Conservation (phyloP, 1,139 yeast genomes). For the Pichia sorboxylosa region DNA sequence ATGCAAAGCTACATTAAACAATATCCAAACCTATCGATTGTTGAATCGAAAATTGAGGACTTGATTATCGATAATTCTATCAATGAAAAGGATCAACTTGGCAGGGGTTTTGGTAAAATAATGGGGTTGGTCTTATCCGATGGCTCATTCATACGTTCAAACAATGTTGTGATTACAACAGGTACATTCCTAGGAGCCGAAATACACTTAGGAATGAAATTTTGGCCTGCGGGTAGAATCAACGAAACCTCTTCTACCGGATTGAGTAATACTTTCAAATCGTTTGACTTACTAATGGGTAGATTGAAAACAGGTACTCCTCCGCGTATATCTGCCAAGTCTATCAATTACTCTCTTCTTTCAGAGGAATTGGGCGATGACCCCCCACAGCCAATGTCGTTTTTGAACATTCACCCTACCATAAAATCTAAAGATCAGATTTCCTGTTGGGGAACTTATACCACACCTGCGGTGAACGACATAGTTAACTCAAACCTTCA, state of each 20-base stretch:
- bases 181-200: slow-evolving; percentile 95
- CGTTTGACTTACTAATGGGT: slow-evolving; percentile 76
- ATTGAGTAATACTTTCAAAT: slow-evolving; percentile 60
- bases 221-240: slow-evolving; percentile 82
- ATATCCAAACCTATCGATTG: slow-evolving; percentile 50
- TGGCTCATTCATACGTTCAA: slow-evolving; percentile 50
- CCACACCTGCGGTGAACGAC: slow-evolving; percentile 67
- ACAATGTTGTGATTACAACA: slow-evolving; percentile 77
- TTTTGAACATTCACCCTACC: slow-evolving; percentile 54
- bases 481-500: slow-evolving; percentile 60
- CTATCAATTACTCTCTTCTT: slow-evolving; percentile 56
- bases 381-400: slow-evolving; percentile 86
- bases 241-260: slow-evolving; percentile 93
- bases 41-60: slow-evolving; percentile 77
- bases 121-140: slow-evolving; percentile 63
- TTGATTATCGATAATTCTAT: slow-evolving; percentile 58
- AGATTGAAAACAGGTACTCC: slow-evolving; percentile 97
- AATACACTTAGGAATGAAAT: slow-evolving; percentile 76
- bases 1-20: slow-evolving; percentile 59
- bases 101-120: slow-evolving; percentile 34
- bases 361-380: slow-evolving; percentile 65
- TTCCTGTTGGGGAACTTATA: slow-evolving; percentile 64
- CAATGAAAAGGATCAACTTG: slow-evolving; percentile 22
- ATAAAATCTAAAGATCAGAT: slow-evolving; percentile 49
- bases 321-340: slow-evolving; percentile 62